Base-by-base conservation (phyloP, 1,284 basidiomycete genomes). In the Apiotrichum domesticum region DNA sequence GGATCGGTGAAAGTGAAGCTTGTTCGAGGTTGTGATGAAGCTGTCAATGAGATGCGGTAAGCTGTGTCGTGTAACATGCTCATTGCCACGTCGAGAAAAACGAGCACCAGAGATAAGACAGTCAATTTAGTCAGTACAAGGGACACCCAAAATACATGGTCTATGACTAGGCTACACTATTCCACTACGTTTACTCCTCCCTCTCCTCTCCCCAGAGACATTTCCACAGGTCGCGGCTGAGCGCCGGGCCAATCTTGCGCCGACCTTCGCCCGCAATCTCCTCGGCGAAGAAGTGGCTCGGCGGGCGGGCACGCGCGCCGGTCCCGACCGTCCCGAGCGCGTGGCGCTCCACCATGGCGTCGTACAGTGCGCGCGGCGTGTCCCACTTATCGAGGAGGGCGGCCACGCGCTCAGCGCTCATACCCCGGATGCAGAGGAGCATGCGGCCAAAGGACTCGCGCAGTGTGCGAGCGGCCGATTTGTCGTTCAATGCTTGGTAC, bases 321-420 rank as follows among this genome's bases (percentile, higher is more conserved):
- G 9, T 61, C 58, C 51, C 63, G 58, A 47, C 4, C 37, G 42
- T 46, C 14, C 46, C 55, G 41, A 35, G 49, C 6, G 35, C 52
- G 32, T 49, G 32, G 42, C 43, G 68, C 59, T 61, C 50, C 4
- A n/a, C 32, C 61, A 78, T 74, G 0, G 72, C 77, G 14, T 76
- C 70, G 64, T 72, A 79, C 50, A 81, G 65, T 21, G 63, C 68
- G n/a, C 65, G 58, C 3, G 79, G 75, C 13, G 80, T 82, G 14
- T 77, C 75, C 75, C 79, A 83, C 13, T 70, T 55, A 32, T 78
- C 73, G 29, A 82, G 60, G 29, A 82, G 66, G 10, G 77, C 77
- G 8, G 72, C 67, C 10, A 79, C 79, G 58, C 80, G 79, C 63
- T 83, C 81, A 0, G 79, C 73, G 43, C 76, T 78, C 72, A 83